Evolutionary conservation across 1,284 basidiomycete species (phyloP), one percentile per base, ranked within the genome.

Genomic region (Trametes polyzona): DNA sequence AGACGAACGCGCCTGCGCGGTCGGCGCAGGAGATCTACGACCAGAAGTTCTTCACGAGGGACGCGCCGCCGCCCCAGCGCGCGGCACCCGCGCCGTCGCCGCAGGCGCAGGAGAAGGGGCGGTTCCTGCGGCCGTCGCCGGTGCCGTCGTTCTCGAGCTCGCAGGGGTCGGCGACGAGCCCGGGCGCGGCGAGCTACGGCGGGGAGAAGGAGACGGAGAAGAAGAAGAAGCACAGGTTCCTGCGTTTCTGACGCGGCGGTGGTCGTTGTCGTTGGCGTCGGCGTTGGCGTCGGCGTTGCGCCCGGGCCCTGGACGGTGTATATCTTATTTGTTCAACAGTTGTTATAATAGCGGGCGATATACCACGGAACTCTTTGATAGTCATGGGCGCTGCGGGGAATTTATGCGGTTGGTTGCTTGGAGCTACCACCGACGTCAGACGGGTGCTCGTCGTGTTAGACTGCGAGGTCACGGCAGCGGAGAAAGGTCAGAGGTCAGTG

Each of bases 191-290:
- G 36, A 70, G 69, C 47, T 68, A 62, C 21, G 72, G 72, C 17
- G 52, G 43, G 32, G 78, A 69, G 46, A 47, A 37, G 46, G 46
- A 47, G 50, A 70, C 66, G 67, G 74, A 81, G 62, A 83, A 90
- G 71, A 87, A 88, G 76, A 90, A 90, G 76, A 92, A 90, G 79
- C 91, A 90, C 78, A 83, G 87, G 17, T 78, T 94, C 67, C 92
- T 93, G 75, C 77, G 82, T 39, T 88, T 88, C 66, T 86, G 56
- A 67, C 36, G 35, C n/a, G 42, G 37, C 16, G 23, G 40, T 30
- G 17, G 41, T n/a, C n/a, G n/a, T n/a, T n/a, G n/a, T n/a, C n/a
- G n/a, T n/a, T n/a, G n/a, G n/a, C n/a, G n/a, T n/a, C n/a, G n/a
- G n/a, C n/a, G n/a, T n/a, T n/a, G n/a, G n/a, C 42, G 41, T 16